Evolutionary conservation across 805 yeast genomes (phyloP), one percentile per base, ranked within the genome.

Genomic region (Nematodospora valgi): DNA sequence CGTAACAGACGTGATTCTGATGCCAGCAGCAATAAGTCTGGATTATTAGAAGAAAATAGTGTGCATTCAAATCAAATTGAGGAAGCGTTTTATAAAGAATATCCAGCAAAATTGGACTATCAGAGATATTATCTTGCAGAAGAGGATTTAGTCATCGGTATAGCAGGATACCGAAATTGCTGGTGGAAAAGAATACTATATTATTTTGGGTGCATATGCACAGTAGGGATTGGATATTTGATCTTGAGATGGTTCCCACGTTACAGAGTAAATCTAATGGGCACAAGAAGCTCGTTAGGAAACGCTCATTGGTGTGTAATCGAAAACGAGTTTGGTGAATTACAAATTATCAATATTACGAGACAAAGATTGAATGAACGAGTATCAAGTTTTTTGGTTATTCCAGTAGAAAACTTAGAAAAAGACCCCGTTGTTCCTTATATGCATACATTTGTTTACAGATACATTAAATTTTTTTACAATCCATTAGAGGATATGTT

Each of bases 101-200:
- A 36, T 29, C 57, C 58, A 2, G 71, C 84, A 0, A 58, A 45
- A 9, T 58, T 70, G 32, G 64, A 64, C 37, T 72, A 70, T 45
- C 99, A 93, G 59, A 71, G 96, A 38, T 87, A 85, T 57, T 93
- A 91, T 57, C 75, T 93, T 42, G 89, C 96, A 0, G 98, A 93
- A 56, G 98, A 93, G 55, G 99, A 93, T 64, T 66, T 93, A 51
- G 91, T 91, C 9, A 76, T 93, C 40, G 96, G 95, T 42, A 84
- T 93, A 43, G 98, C 97, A 0, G 98, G 98, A 4, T 93, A 86
- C 57, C 59, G 59, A 35, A 75, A 80, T 11, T 74, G 80, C 9
- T 51, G 51, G 31, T 35, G 69, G 45, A 75, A 79, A 41, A 49
- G 59, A 4, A 25, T 62, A 0, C 11, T 72, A 1, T 88, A 81